Conservation (phyloP, 257 asterid species). For the Agastache rugosa region DNA sequence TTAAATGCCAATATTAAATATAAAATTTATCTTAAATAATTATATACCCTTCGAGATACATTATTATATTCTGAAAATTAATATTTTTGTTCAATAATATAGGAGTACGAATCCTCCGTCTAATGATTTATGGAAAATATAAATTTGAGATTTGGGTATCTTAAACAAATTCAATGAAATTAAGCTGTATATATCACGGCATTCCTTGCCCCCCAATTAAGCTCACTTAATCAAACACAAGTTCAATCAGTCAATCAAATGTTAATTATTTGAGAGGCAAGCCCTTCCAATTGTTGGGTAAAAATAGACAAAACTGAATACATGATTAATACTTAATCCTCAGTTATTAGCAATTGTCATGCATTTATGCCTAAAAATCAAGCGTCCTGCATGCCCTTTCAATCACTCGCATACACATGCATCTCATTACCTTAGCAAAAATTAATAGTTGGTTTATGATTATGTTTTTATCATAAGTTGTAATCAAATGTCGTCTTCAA, state of each 20-base stretch:
- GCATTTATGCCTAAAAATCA: constrained; percentile 10
- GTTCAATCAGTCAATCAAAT: constrained; percentile 27
- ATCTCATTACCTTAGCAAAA: constrained; percentile 27
- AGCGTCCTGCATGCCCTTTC: constrained; percentile 10
- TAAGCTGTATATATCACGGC: constrained; percentile 11
- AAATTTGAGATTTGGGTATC: no score
- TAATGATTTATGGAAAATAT: no score
- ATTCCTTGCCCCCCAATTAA: constrained; percentile 26
- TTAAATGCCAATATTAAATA: no score
- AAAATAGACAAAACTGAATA: constrained; percentile 3
- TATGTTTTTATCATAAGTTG: constrained; percentile 18
- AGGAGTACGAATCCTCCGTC: no score
- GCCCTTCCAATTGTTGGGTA: constrained; percentile 6
- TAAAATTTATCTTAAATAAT: no score
- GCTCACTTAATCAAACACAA: background rate
- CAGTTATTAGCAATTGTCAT: background rate
- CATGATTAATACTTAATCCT: constrained; percentile 16
- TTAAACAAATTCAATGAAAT: no score
- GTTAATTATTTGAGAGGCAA: constrained; percentile 11
- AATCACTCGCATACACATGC: constrained; percentile 18
- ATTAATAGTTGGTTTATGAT: background rate
- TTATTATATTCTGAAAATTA: no score
- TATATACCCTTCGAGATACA: no score
- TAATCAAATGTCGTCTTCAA: constrained; percentile 26
- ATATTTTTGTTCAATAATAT: no score